Conservation (phyloP, 768 basidiomycete genomes). For the Termitomyces sp. region DNA sequence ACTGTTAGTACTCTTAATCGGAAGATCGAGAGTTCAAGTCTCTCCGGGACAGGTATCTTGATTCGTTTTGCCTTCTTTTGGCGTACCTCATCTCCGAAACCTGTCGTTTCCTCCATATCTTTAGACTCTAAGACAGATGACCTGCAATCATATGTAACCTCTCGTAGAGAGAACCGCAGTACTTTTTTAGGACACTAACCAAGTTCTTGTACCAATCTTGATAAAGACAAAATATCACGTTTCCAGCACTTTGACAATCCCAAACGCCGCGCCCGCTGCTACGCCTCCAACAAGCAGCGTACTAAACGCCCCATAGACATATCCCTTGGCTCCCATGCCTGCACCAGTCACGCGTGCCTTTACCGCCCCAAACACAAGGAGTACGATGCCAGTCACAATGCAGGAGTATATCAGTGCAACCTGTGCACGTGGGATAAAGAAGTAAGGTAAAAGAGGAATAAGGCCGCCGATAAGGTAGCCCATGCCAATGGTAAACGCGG, state of each 20-base stretch:
- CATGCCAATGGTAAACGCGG: conserved; percentile 92
- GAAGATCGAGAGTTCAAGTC: conserved; percentile 3
- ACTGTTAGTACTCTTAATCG: background rate
- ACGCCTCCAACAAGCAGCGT: conserved; percentile 88
- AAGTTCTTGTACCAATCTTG: too few species aligned
- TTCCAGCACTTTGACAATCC: conserved; percentile 45
- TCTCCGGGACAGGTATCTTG: background rate
- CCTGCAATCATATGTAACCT: too few species aligned
- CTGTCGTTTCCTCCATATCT: too few species aligned
- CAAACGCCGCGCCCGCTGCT: conserved; percentile 71
- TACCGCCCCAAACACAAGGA: conserved; percentile 87
- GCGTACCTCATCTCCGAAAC: too few species aligned
- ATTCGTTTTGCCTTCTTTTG: too few species aligned
- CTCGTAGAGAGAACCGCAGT: too few species aligned
- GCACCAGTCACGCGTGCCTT: conserved; percentile 89
- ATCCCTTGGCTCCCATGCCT: conserved; percentile 57
- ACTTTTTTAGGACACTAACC: too few species aligned
- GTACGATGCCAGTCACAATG: conserved; percentile 75
- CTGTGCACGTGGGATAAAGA: conserved; percentile 73
- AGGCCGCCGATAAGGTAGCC: conserved; percentile 92
- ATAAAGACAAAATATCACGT: too few species aligned
- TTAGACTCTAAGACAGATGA: too few species aligned
- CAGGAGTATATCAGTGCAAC: conserved; percentile 68
- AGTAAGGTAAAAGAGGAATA: conserved; percentile 90
- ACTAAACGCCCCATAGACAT: conserved; percentile 82